Percentiles rank a stretch among this genome's conserved stretches.
These are phyloP conservation scores for Aspergillus versicolor DNA, from an alignment of 2,329 filamentous ascomycete species.

Conservation along the genomic window DNA sequence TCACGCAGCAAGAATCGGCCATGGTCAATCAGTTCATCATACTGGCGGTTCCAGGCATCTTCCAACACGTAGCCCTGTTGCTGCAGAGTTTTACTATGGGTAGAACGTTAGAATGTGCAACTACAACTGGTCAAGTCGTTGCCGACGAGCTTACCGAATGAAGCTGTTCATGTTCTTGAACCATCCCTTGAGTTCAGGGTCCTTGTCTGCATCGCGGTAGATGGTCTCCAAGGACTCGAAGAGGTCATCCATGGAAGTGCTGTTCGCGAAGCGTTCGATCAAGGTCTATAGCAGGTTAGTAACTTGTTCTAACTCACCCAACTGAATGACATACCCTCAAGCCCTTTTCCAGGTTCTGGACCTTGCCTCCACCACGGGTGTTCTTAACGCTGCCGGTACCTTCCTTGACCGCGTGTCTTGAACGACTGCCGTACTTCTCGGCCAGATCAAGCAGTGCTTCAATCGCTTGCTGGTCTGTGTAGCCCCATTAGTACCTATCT, in stretches of 20 bases:
- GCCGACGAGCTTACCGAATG: constrained; percentile 50
- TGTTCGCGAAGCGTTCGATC: constrained; percentile 93
- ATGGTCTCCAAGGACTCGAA: constrained; percentile 82
- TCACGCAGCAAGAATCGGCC: constrained; percentile 84
- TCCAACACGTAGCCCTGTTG: constrained; percentile 90
- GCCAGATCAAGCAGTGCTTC: constrained; percentile 80
- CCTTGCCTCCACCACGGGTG: constrained; percentile 62
- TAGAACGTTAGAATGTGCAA: constrained; percentile 8
- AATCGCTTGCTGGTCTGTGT: constrained; percentile 76
- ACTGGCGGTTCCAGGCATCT: constrained; percentile 74
- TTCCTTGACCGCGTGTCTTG: constrained; percentile 63
- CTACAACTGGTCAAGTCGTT: background rate
- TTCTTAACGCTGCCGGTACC: constrained; percentile 69
- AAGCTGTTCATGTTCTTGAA: constrained; percentile 77
- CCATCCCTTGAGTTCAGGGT: constrained; percentile 85
- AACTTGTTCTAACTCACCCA: constrained; percentile 26
- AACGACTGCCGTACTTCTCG: constrained; percentile 79
- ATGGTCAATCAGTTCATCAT: constrained; percentile 80
- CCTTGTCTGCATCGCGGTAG: constrained; percentile 81
- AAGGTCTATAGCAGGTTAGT: constrained; percentile 60
- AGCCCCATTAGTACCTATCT: constrained; percentile 10
- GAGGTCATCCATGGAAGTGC: constrained; percentile 82
- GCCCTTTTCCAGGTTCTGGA: constrained; percentile 74
- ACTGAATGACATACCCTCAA: constrained; percentile 59
- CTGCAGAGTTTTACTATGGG: constrained; percentile 67